phyloP scores from a whole-genome alignment of 2,329 filamentous ascomycete genomes.

The Bipolaris cookei region DNA sequence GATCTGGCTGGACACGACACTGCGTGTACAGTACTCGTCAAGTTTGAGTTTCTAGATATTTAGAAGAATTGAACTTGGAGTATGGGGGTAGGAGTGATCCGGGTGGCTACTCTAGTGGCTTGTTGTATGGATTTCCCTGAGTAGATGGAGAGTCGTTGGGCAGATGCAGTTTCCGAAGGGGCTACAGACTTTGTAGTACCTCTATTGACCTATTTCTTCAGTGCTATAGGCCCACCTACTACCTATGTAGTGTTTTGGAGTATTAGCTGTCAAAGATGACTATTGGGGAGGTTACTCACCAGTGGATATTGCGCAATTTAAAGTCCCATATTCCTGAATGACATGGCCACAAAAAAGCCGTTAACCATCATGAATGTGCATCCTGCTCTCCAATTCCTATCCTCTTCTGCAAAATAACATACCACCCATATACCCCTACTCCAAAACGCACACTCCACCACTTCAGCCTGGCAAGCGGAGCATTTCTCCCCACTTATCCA shows the following conservation, averaged over 20 bases:
- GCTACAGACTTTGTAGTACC: not conserved
- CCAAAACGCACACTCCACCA: not conserved
- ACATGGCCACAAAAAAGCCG: too few relatives aligned
- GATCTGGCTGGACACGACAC: slow-evolving; percentile 70
- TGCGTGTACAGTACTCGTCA: slow-evolving; percentile 65
- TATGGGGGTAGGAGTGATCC: not conserved
- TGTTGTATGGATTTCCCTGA: not conserved
- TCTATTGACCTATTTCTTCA: too few relatives aligned
- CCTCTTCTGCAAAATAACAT: not conserved
- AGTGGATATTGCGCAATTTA: too few relatives aligned
- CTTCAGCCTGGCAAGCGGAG: not conserved
- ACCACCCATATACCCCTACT: not conserved
- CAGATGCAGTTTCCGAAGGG: not conserved
- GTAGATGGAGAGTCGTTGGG: not conserved
- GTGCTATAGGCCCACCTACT: too few relatives aligned
- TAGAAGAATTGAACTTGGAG: slow-evolving; percentile 14
- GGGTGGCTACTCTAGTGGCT: not conserved
- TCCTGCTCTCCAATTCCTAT: too few relatives aligned
- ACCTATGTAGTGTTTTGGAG: too few relatives aligned
- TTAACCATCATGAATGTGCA: too few relatives aligned
- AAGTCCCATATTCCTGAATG: too few relatives aligned
- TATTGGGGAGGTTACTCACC: too few relatives aligned
- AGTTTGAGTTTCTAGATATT: slow-evolving; percentile 59
- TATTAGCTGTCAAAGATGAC: too few relatives aligned
- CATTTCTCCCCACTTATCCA: not conserved